A percentile compares a stretch with the other conserved stretches of the same genome.
Evolutionary conservation across 164 flowering plant species (phyloP).

Genomic region (Vitis vinifera): DNA sequence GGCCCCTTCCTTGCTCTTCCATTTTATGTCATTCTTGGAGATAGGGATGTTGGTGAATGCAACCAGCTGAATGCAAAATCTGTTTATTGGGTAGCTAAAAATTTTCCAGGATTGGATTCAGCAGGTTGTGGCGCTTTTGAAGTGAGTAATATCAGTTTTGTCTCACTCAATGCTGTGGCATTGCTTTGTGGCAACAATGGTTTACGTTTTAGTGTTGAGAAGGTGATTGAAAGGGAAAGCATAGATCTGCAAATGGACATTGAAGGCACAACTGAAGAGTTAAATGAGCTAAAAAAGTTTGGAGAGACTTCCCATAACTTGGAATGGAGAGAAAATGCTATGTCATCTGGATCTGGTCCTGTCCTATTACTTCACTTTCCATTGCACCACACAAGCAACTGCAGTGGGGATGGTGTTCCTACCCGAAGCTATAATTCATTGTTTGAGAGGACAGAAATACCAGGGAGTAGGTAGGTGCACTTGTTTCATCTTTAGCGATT

Average conservation of each 20-base stretch:
- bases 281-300: constrained; percentile 2
- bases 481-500: background rate
- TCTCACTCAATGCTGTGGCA: constrained; percentile 66
- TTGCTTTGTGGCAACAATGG: constrained; percentile 65
- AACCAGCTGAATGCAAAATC: constrained; percentile 26
- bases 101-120: constrained; percentile 63
- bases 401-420: constrained; percentile 9
- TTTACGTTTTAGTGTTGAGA: constrained; percentile 56
- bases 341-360: constrained; percentile 63
- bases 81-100: constrained; percentile 42
- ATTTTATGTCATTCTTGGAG: constrained; percentile 63
- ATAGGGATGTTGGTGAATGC: constrained; percentile 70
- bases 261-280: constrained; percentile 13
- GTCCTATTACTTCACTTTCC: constrained; percentile 77
- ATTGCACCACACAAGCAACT: constrained; percentile 27
- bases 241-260: constrained; percentile 26
- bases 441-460: constrained; percentile 3
- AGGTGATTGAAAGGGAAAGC: constrained; percentile 57
- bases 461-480: constrained; percentile 17
- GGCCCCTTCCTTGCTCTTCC: constrained; percentile 65
- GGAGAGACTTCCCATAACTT: constrained; percentile 14
- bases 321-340: constrained; percentile 46
- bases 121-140: constrained; percentile 67
- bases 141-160: constrained; percentile 57
- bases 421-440: background rate